These are phyloP conservation scores for Thielaviopsis euricoi DNA, from an alignment of 2,329 filamentous ascomycete genomes.

Conservation along the genomic window DNA sequence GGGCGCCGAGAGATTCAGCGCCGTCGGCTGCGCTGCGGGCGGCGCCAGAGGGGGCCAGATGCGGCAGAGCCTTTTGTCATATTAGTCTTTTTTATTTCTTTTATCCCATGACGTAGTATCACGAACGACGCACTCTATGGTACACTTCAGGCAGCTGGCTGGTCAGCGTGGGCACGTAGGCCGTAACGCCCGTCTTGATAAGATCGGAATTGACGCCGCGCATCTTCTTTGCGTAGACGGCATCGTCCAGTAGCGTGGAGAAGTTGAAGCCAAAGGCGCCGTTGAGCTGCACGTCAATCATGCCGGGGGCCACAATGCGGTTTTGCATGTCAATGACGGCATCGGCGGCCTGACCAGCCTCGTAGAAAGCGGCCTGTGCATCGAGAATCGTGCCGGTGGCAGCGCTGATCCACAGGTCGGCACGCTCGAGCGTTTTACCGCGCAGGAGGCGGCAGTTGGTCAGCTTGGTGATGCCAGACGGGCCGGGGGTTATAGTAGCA, in stretches of 20 bases:
- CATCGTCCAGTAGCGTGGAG: slow-evolving; percentile 55
- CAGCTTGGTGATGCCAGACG: slow-evolving; percentile 56
- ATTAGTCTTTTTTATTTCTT: too few species aligned
- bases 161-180: slow-evolving; percentile 71
- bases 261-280: slow-evolving; percentile 90
- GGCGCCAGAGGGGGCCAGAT: slow-evolving; percentile 54
- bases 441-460: slow-evolving; percentile 72
- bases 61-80: slow-evolving; percentile 44
- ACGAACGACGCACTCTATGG: slow-evolving; percentile 37
- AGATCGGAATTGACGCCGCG: slow-evolving; percentile 54
- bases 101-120: slow-evolving; percentile 17
- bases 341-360: slow-evolving; percentile 52
- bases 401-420: slow-evolving; percentile 83
- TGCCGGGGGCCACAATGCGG: slow-evolving; percentile 67
- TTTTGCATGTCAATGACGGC: slow-evolving; percentile 63
- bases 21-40: slow-evolving; percentile 47
- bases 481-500: neutral
- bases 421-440: slow-evolving; percentile 47
- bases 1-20: slow-evolving; percentile 74
- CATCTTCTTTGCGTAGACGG: slow-evolving; percentile 57
- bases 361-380: slow-evolving; percentile 51
- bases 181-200: slow-evolving; percentile 68
- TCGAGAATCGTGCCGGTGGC: slow-evolving; percentile 65
- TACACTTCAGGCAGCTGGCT: slow-evolving; percentile 72
- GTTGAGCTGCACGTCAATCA: slow-evolving; percentile 87